Conservation (phyloP, 352 stramenopile species). For the Globisporangium cederbergense region DNA sequence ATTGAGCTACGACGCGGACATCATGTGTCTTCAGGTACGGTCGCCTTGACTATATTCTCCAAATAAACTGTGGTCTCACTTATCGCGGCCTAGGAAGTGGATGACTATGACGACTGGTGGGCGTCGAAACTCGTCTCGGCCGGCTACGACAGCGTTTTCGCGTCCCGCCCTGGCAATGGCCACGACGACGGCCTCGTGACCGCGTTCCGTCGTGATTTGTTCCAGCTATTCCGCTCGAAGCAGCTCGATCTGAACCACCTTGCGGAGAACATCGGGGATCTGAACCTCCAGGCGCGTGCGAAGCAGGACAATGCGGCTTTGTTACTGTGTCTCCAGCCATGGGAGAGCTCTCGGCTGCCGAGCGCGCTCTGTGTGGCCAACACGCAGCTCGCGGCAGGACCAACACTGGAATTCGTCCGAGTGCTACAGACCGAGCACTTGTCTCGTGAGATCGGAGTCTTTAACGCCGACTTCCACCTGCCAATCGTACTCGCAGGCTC, state of each 20-base stretch:
- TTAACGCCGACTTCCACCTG: slow-evolving; percentile 84
- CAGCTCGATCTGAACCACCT: slow-evolving; percentile 63
- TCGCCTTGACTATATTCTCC: too few relatives aligned
- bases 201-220: slow-evolving; percentile 64
- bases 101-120: slow-evolving; percentile 89
- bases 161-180: slow-evolving; percentile 25
- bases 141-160: slow-evolving; percentile 85
- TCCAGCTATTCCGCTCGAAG: slow-evolving; percentile 74
- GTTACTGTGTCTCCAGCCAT: slow-evolving; percentile 76
- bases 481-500: slow-evolving; percentile 78
- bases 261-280: slow-evolving; percentile 30
- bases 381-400: slow-evolving; percentile 35
- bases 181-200: slow-evolving; percentile 76
- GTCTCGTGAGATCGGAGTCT: slow-evolving; percentile 54
- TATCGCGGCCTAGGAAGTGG: slow-evolving; percentile 53
- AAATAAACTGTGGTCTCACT: too few relatives aligned
- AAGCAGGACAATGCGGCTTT: slow-evolving; percentile 73
- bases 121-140: slow-evolving; percentile 41
- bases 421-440: slow-evolving; percentile 71
- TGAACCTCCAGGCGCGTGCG: slow-evolving; percentile 42
- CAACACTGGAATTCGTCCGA: slow-evolving; percentile 51
- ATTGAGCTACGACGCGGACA: slow-evolving; percentile 69
- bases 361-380: slow-evolving; percentile 70
- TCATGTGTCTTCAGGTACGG: slow-evolving; percentile 79
- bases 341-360: slow-evolving; percentile 62